Evolutionary conservation across 2,329 filamentous ascomycete genomes (phyloP).

Genomic region (Fusarium oligoseptatum): DNA sequence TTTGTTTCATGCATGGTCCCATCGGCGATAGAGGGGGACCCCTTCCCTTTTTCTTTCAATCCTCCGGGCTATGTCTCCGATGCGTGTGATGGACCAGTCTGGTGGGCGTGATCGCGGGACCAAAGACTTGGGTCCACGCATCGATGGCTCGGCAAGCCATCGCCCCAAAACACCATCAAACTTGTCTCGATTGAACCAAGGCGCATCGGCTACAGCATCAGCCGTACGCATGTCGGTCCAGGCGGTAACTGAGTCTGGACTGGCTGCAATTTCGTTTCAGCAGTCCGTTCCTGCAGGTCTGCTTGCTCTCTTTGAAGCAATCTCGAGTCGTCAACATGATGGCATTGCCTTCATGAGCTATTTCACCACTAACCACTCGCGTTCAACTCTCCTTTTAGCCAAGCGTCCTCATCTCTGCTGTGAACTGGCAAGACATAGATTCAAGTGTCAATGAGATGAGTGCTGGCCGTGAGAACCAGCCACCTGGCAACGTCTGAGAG

Average conservation of each 20-base stretch:
- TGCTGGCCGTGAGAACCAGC: not conserved
- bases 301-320: not conserved
- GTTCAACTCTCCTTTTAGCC: slow-evolving; percentile 9
- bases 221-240: slow-evolving; percentile 4
- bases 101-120: slow-evolving; percentile 19
- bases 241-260: not conserved
- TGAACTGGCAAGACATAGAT: not conserved
- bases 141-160: slow-evolving; percentile 35
- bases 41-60: slow-evolving; percentile 1
- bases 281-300: not conserved
- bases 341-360: not conserved
- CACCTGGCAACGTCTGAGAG: not conserved
- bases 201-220: slow-evolving; percentile 30
- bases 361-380: slow-evolving; percentile 9
- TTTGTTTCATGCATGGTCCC: slow-evolving; percentile 1
- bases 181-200: slow-evolving; percentile 4
- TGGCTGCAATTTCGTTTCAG: not conserved
- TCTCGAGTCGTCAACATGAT: slow-evolving; percentile 8
- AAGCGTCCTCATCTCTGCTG: not conserved
- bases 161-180: slow-evolving; percentile 35
- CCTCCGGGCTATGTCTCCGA: not conserved
- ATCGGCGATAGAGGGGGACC: slow-evolving; percentile 10
- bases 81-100: not conserved
- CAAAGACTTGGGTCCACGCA: slow-evolving; percentile 24
- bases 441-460: not conserved